Base-by-base conservation (phyloP, 768 basidiomycete genomes). In the Mycena vitilis region DNA sequence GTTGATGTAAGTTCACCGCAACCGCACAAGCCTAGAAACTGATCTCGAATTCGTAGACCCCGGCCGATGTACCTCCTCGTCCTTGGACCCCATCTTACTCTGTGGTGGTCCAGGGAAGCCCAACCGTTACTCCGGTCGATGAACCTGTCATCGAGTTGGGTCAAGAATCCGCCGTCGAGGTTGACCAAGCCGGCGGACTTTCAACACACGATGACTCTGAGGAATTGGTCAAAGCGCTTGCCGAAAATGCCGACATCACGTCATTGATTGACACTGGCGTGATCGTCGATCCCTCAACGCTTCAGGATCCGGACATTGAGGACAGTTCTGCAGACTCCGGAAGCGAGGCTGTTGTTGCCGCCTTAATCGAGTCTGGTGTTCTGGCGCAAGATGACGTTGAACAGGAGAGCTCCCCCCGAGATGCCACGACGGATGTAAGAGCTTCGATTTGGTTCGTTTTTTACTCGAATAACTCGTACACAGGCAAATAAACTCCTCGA, bases 51-150 rank as follows among this genome's bases (percentile, higher is more conserved):
- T 13, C 3, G 44, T 38, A 67, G 65, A 57, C 36, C 58, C 34
- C n/a, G 25, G 25, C 45, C 65, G 20, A 45, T 59, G 34, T 61
- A 77, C 30, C 2, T 52, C 49, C 55, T 63, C 65, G 79, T 4
- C 79, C 81, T 6, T 81, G 80, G 80, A 80, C 81, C 13, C 80
- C 80, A 7, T 82, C 81, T 16, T 82, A 82, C 62, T 76, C 79
- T 11, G 81, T 81, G 12, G 79, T 78, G 16, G 68, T 69, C 5
- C 80, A 81, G 71, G 81, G 80, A n/a, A 75, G 71, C 16, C 66
- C 71, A 40, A 60, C 25, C 48, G 70, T 75, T 49, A 67, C 70
- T 44, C 72, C 74, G 9, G 16, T 20, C 7, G 47, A 61, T 36
- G 68, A 75, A 23, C 47, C 63, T 44, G 42, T 53, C 30, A 20